Evolutionary conservation across 257 asterid species (phyloP), one percentile per base, ranked within the genome.

Genomic region (Henckelia pumila): DNA sequence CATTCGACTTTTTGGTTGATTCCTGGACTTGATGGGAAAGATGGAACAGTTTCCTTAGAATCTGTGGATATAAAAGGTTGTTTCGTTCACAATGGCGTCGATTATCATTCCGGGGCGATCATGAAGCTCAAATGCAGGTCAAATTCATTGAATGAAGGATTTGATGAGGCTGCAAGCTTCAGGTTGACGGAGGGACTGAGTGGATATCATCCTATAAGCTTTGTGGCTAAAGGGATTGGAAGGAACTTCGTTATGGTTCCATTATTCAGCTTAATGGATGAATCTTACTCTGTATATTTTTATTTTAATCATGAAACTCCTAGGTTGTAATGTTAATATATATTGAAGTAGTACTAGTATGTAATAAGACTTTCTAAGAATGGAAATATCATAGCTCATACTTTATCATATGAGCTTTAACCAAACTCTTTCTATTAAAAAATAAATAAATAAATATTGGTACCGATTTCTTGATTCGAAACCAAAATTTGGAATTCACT

Each of bases 281-380:
- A 93, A 77, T 80, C 80, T 37, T 93, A 93, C 85, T 88, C 96
- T 6, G 94, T 93, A 13, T 93, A 93, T 73, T 90, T 93, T 63
- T 76, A 84, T 59, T 58, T 69, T 30, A 77, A 81, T 59, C 25
- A 58, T 30, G 17, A 47, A 47, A 17, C 55, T 47, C 21, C 55
- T 47, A 17, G 55, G 16, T 47, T 16, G 53, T 47, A 5, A 14
- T 16, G 20, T 16, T 30, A 0, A 4, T 47, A 14, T 47, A 2
- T 28, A 25, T 25, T 25, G 40, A 33, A 11, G 40, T 33, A 8
- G 7, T 3, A 29, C 4, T 25, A 25, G 0, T 29, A 29, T n/a
- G n/a, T n/a, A 32, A 8, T 8, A 10, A 37, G 11, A 37, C 3
- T 4, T 16, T 13, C 13, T 40, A 16, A 47, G 50, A 13, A 14